Percentiles rank a stretch among this genome's conserved stretches.
Conservation (phyloP, 2,329 filamentous ascomycete genomes). For the Penicillium sp. region DNA sequence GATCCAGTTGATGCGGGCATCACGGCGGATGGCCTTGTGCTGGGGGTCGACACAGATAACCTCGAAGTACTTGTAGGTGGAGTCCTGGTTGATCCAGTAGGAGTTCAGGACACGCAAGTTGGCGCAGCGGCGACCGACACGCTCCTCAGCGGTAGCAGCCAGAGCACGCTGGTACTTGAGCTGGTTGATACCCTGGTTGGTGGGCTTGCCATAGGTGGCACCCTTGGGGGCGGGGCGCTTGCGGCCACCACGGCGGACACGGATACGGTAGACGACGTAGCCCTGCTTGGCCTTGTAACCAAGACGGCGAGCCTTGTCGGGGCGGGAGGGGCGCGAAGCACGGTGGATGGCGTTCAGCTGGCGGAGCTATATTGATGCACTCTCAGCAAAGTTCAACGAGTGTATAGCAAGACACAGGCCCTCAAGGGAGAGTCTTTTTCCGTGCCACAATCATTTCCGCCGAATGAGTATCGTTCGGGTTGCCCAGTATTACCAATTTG, state of each 20-base stretch:
- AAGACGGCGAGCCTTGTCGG: constrained; percentile 99
- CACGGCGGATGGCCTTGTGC: constrained; percentile 99
- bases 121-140: constrained; percentile 97
- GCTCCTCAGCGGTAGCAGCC: constrained; percentile 97
- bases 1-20: constrained; percentile 99
- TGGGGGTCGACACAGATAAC: constrained; percentile 99
- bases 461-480: constrained; percentile 36
- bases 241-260: constrained; percentile 97
- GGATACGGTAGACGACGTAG: constrained; percentile 99
- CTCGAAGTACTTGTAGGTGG: constrained; percentile 99
- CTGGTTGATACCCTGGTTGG: constrained; percentile 99
- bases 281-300: constrained; percentile 99
- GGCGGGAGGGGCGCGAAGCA: constrained; percentile 94
- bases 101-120: constrained; percentile 99
- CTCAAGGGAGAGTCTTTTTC: constrained; percentile 27
- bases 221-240: constrained; percentile 96
- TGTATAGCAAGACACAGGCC: constrained; percentile 77
- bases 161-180: constrained; percentile 99
- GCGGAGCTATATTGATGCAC: constrained; percentile 99
- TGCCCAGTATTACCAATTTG: constrained; percentile 35
- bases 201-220: constrained; percentile 99
- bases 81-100: constrained; percentile 99
- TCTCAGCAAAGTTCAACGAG: constrained; percentile 99
- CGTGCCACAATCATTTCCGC: constrained; percentile 54
- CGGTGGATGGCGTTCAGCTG: constrained; percentile 99